Conservation (phyloP, 495 filamentous ascomycete species). For the Xylaria intraflava region DNA sequence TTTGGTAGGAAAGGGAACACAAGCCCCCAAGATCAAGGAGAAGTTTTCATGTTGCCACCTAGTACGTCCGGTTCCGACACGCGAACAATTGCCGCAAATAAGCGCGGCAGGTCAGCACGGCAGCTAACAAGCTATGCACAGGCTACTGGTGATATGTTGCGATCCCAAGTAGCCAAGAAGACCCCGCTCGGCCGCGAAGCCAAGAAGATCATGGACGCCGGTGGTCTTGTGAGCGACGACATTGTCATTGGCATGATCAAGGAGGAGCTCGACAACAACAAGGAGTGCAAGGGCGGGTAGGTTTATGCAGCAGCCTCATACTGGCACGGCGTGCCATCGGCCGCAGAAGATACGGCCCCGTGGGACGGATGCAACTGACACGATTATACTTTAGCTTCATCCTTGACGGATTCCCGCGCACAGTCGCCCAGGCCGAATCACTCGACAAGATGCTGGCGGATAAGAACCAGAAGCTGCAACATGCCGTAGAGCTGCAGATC, state of each 20-base stretch:
- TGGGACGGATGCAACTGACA: slow-evolving; percentile 11
- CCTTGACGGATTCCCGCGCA: slow-evolving; percentile 96
- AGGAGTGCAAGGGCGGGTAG: slow-evolving; percentile 94
- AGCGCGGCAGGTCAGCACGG: neutral
- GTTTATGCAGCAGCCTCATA: slow-evolving; percentile 17
- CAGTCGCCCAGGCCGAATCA: slow-evolving; percentile 88
- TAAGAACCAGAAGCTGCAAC: slow-evolving; percentile 73
- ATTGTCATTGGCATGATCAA: slow-evolving; percentile 99
- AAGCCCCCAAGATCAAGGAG: slow-evolving; percentile 95
- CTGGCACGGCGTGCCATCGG: neutral
- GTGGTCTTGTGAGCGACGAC: slow-evolving; percentile 95
- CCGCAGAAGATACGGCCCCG: neutral
- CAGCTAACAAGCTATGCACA: slow-evolving; percentile 28
- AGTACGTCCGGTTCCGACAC: slow-evolving; percentile 49
- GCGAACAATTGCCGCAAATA: slow-evolving; percentile 6
- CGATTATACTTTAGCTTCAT: slow-evolving; percentile 65
- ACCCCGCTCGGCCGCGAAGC: slow-evolving; percentile 89
- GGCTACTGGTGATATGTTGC: slow-evolving; percentile 99
- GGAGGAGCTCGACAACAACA: slow-evolving; percentile 87
- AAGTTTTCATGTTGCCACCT: slow-evolving; percentile 95
- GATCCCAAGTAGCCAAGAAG: slow-evolving; percentile 97
- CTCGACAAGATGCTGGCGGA: slow-evolving; percentile 82
- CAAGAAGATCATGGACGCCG: slow-evolving; percentile 99
- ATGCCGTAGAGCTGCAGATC: slow-evolving; percentile 94
- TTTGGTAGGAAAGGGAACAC: slow-evolving; percentile 91